Conservation (phyloP, 768 basidiomycete genomes). For the Paxillus ammoniavirescens region DNA sequence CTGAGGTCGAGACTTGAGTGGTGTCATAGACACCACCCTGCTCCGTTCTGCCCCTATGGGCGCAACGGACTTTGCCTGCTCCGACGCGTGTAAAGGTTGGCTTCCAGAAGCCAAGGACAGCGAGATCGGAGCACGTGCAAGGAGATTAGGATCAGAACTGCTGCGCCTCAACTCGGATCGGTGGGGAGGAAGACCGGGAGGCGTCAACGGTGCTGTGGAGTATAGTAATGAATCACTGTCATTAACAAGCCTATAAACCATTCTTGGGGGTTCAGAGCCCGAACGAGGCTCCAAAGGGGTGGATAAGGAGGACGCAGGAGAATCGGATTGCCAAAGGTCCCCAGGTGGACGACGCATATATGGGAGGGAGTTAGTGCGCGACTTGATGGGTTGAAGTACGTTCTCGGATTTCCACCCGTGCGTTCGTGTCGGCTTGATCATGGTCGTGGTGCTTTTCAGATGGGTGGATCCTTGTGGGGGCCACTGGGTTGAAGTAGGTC, state of each 20-base stretch:
- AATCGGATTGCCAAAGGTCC: constrained; percentile 19
- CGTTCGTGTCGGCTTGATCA: constrained; percentile 2
- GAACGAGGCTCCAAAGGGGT: neutral
- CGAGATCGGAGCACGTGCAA: constrained; percentile 14
- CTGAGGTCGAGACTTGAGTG: constrained; percentile 8
- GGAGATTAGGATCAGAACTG: constrained; percentile 3
- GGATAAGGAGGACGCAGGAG: neutral
- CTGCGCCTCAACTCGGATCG: constrained; percentile 9
- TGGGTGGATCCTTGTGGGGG: constrained; percentile 1
- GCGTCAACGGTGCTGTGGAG: constrained; percentile 1
- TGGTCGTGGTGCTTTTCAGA: constrained; percentile 1
- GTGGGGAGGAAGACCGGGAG: constrained; percentile 21
- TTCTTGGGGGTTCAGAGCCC: constrained; percentile 4
- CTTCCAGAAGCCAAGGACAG: constrained; percentile 25
- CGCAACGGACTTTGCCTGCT: constrained; percentile 18
- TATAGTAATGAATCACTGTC: neutral
- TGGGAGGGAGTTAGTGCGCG: constrained; percentile 13
- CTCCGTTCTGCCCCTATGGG: constrained; percentile 34
- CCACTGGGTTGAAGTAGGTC: constrained; percentile 11
- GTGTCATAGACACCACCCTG: constrained; percentile 17
- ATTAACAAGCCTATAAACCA: neutral
- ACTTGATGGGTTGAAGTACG: constrained; percentile 14
- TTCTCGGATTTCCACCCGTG: constrained; percentile 21
- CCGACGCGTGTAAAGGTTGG: constrained; percentile 21
- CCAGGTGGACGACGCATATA: constrained; percentile 16